A percentile compares a stretch with the other conserved stretches of the same genome.
These are phyloP conservation scores for Arthrobotrys megalospora DNA, from an alignment of 2,329 filamentous ascomycete species.

Conservation along the genomic window DNA sequence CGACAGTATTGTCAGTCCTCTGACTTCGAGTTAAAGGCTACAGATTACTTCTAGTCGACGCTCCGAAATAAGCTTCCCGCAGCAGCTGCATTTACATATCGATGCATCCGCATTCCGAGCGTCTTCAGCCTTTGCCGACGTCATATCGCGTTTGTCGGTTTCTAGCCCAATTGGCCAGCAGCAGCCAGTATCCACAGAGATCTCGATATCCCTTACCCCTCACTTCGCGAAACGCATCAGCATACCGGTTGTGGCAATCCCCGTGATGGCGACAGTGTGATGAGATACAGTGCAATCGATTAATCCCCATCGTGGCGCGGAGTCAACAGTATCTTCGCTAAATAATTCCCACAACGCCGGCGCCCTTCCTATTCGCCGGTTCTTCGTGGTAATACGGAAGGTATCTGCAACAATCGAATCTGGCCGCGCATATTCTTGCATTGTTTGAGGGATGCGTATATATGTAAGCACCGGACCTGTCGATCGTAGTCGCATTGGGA, in stretches of 20 bases:
- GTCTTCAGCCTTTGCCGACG: background rate
- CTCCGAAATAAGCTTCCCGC: too few species aligned
- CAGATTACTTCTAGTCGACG: too few species aligned
- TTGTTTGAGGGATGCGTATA: background rate
- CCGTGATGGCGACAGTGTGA: background rate
- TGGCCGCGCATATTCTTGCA: too few species aligned
- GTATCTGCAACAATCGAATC: background rate
- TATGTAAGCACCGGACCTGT: background rate
- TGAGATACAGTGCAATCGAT: background rate
- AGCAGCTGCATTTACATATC: background rate
- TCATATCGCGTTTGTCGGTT: background rate
- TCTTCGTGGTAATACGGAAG: conserved; percentile 8
- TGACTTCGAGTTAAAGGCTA: too few species aligned
- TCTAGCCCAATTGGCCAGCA: background rate
- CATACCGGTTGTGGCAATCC: background rate
- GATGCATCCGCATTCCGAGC: too few species aligned
- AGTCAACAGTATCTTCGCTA: background rate
- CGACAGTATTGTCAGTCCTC: too few species aligned
- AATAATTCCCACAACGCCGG: background rate
- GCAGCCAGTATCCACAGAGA: background rate
- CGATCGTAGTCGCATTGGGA: conserved; percentile 6
- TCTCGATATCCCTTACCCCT: background rate
- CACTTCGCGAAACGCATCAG: background rate
- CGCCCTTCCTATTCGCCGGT: background rate
- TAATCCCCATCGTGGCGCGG: background rate